These are phyloP conservation scores for Chrysochromulina tobinii DNA, from an alignment of 78 protist species.

Conservation along the genomic window DNA sequence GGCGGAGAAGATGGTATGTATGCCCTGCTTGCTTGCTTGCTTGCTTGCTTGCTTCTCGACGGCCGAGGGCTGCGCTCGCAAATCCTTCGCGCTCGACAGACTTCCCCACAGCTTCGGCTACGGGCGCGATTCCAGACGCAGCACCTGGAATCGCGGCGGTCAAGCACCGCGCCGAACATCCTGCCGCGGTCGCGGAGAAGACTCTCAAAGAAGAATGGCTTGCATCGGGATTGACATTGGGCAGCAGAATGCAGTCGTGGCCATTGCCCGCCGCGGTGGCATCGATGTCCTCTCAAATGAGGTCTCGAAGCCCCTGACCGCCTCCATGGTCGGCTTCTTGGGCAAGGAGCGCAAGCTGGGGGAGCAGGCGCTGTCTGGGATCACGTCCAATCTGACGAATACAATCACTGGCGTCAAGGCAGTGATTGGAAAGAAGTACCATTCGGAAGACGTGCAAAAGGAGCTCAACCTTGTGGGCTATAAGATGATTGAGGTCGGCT, in stretches of 20 bases:
- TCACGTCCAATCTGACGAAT: conserved; percentile 76
- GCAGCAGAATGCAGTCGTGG: conserved; percentile 49
- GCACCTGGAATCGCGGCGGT: too few relatives aligned
- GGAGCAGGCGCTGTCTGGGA: conserved; percentile 17
- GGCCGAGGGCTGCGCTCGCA: too few relatives aligned
- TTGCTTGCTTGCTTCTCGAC: too few relatives aligned
- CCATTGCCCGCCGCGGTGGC: conserved; percentile 86
- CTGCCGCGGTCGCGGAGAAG: too few relatives aligned
- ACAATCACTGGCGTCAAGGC: conserved; percentile 78
- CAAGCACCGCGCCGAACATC: too few relatives aligned
- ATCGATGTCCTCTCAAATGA: conserved; percentile 85
- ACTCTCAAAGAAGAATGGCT: neutral
- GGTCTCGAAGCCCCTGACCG: conserved; percentile 76
- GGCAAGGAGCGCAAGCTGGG: conserved; percentile 38
- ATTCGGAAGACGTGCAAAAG: neutral
- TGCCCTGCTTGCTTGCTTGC: too few relatives aligned
- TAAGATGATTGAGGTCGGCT: neutral
- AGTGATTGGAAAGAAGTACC: conserved; percentile 68
- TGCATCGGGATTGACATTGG: conserved; percentile 20
- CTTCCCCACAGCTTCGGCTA: too few relatives aligned
- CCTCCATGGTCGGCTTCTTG: conserved; percentile 50
- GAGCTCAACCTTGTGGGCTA: neutral
- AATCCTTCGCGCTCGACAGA: too few relatives aligned
- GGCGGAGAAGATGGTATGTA: too few relatives aligned
- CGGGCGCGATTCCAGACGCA: too few relatives aligned